Conservation (phyloP, 768 basidiomycete species). For the Tricholoma hemisulphureum region DNA sequence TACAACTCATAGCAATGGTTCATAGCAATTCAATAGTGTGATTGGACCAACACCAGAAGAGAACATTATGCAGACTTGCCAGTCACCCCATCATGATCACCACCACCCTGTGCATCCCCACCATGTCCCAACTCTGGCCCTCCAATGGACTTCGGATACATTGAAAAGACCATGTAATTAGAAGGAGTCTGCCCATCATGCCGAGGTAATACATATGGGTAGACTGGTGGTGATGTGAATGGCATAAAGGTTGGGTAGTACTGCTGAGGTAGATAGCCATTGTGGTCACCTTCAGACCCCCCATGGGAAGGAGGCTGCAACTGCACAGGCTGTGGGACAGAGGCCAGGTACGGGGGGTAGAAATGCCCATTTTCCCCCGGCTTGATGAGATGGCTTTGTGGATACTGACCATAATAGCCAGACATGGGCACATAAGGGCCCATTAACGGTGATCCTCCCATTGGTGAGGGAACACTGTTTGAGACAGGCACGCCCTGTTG, state of each 20-base stretch:
- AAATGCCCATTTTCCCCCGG: slow-evolving; percentile 50
- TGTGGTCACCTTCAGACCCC: slow-evolving; percentile 17
- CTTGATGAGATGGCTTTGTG: slow-evolving; percentile 46
- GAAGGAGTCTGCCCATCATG: slow-evolving; percentile 27
- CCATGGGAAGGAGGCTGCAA: slow-evolving; percentile 12
- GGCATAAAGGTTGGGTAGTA: slow-evolving; percentile 23
- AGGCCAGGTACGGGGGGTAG: slow-evolving; percentile 35
- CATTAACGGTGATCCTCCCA: slow-evolving; percentile 45
- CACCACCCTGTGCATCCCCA: slow-evolving; percentile 17
- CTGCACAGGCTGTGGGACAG: slow-evolving; percentile 17
- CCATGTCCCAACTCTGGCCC: slow-evolving; percentile 15
- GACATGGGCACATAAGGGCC: slow-evolving; percentile 55
- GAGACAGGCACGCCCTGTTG: slow-evolving; percentile 43
- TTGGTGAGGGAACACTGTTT: slow-evolving; percentile 39
- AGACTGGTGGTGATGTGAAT: slow-evolving; percentile 17
- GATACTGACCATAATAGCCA: slow-evolving; percentile 56
- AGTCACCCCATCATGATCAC: slow-evolving; percentile 22
- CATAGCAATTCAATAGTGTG: slow-evolving; percentile 6
- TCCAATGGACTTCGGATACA: slow-evolving; percentile 20
- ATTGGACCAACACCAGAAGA: slow-evolving; percentile 2
- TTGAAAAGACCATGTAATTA: slow-evolving; percentile 25
- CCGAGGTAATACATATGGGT: slow-evolving; percentile 27
- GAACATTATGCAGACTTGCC: slow-evolving; percentile 21
- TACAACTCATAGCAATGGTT: slow-evolving; percentile 15
- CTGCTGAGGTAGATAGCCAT: slow-evolving; percentile 20